Conservation (phyloP, 306 rosid genomes). For the Begonia loranthoides region DNA sequence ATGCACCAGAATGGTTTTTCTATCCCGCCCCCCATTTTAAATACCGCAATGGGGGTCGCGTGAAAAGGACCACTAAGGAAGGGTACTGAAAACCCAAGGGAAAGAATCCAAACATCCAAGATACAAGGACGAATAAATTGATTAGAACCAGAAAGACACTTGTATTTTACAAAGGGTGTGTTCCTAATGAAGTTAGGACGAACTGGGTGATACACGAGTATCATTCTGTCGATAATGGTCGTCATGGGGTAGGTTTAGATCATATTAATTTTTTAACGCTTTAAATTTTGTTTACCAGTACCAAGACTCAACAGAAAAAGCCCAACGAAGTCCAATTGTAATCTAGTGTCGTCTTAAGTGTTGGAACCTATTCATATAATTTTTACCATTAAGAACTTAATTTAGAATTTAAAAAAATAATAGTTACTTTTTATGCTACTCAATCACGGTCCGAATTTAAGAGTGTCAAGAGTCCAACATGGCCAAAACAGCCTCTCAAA, state of each 20-base stretch:
- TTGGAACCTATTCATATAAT: no score
- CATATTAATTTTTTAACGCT: no score
- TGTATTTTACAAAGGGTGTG: conserved; percentile 29
- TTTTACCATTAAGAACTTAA: no score
- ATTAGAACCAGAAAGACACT: conserved; percentile 54
- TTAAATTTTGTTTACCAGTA: no score
- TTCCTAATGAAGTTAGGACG: conserved; percentile 15
- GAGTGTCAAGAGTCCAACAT: no score
- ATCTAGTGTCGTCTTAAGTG: no score
- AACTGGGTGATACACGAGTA: conserved; percentile 68
- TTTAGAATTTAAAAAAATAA: no score
- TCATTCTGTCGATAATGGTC: conserved; percentile 7
- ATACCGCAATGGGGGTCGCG: conserved; percentile 14
- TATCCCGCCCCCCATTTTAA: conserved; percentile 24
- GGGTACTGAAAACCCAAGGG: conserved; percentile 78
- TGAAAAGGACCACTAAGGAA: conserved; percentile 22
- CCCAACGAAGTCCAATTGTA: no score
- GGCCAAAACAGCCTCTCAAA: no score
- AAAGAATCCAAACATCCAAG: conserved; percentile 18
- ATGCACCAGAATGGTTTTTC: conserved; percentile 50
- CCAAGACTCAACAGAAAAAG: no score
- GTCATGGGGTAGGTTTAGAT: conserved; percentile 26
- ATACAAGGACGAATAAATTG: conserved; percentile 4
- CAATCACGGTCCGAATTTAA: no score
- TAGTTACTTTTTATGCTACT: no score